Percentiles rank a stretch among this genome's conserved stretches.
Evolutionary conservation across 192 early-diverging fungal genomes (phyloP).

Genomic region (Coemansia sp.): DNA sequence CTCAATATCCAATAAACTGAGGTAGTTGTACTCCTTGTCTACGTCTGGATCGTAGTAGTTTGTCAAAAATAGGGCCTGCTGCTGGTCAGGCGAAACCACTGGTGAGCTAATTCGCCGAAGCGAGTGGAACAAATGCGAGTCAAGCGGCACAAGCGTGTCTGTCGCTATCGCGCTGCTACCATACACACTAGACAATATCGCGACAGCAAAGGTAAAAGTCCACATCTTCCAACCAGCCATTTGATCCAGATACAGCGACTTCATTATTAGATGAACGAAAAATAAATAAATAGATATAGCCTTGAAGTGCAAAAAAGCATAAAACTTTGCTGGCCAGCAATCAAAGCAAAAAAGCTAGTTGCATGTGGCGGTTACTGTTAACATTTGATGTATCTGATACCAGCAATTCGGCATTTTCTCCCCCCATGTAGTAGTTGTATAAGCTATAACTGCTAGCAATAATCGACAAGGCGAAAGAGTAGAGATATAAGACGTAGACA

Average conservation of each 20-base stretch:
- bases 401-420: neutral
- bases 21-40: constrained; percentile 26
- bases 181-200: neutral
- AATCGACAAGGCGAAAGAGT: neutral
- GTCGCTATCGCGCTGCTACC: neutral
- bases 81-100: constrained; percentile 35
- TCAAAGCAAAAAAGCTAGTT: constrained; percentile 2
- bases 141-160: constrained; percentile 14
- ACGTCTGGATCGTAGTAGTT: constrained; percentile 26
- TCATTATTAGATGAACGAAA: constrained; percentile 38
- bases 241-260: neutral
- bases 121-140: constrained; percentile 34
- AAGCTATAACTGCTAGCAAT: neutral
- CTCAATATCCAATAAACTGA: constrained; percentile 26
- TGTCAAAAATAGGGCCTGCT: constrained; percentile 31
- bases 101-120: constrained; percentile 33
- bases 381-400: neutral
- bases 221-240: constrained; percentile 26
- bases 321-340: neutral
- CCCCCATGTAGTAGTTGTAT: neutral
- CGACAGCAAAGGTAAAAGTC: constrained; percentile 36
- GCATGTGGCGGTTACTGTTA: neutral
- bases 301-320: neutral
- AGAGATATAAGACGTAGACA: neutral
- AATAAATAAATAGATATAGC: neutral